Base-by-base conservation (phyloP, 2,329 filamentous ascomycete species). In the Ceratocystis cubensis region DNA sequence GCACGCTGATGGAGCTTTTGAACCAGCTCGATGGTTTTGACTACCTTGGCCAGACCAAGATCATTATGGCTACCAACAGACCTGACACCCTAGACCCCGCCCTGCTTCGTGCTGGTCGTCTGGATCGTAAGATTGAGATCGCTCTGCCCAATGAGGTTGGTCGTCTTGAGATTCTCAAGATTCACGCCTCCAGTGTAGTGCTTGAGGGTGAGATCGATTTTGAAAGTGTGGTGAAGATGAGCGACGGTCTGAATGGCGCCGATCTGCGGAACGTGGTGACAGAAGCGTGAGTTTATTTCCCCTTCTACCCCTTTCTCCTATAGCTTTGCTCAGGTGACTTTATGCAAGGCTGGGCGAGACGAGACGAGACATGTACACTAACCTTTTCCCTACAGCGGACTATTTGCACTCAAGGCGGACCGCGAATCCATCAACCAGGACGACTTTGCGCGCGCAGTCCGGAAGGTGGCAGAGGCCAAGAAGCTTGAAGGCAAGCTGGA, bases 191-290 rank as follows among this genome's bases (percentile, higher is more conserved):
- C 44, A 86, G 88, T 69, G 94, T 99, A 15, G 84, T 90, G 68
- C 86, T 89, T 59, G 93, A 97, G 72, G 94, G 93, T 0, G 94
- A 99, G 70, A 91, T 99, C 73, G 95, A 99, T 76, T 99, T 96
- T 74, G 94, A 99, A 83, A 96, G 91, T 73, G 91, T 99, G 68
- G 94, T 99, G 71, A 99, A 99, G 86, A 99, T 99, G 94, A 96
- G 92, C 72, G 94, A 99, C 74, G 92, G 93, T 33, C 83, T 99
- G 72, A 99, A 99, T 77, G 94, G 94, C 75, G 94, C 94, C 63
- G 94, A 99, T 84, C 78, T 99, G 80, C 84, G 94, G 74, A 99
- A 99, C 75, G 92, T 99, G 64, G 92, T 99, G 64, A 99, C 94
- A 15, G 94, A 99, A 82, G 94, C 94, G 91, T 96, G 84, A 81